Base-by-base conservation (phyloP, 805 yeast genomes). In the Ogataea methylovora region DNA sequence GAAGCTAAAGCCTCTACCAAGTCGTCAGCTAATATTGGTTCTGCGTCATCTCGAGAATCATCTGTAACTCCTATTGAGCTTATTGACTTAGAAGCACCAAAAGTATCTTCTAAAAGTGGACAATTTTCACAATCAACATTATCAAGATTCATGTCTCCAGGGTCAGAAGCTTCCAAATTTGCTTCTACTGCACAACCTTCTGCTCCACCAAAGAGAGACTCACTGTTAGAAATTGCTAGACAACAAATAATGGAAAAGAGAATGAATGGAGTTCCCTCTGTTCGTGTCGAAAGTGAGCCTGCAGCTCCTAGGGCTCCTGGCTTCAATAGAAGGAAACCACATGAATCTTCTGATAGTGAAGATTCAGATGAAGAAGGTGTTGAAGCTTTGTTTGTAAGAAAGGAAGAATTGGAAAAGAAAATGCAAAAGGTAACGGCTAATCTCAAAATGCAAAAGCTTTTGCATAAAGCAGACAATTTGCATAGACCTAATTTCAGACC, bases 291-390 rank as follows among this genome's bases (percentile, higher is more conserved):
- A 7, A 36, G 35, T 22, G 57, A 56, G 4, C 73, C 75, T 3
- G 75, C 75, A 1, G 61, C 75, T 4, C 59, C 79, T 2, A 50
- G 78, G 36, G 73, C 77, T 2, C 65, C 77, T 4, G 79, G 78
- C 0, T 73, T 70, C 48, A 73, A 73, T 35, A 61, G 50, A 32
- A 46, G 43, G 27, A 45, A 37, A 9, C 48, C 43, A 27, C 33
- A 25, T 11, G 28, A 12, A 12, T 31, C 42, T 4, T 44, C 34
- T 21, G 48, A 36, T 11, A 32, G 40, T 12, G 41, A 48, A 2
- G 62, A 50, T 16, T 55, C 71, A 1, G 73, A 67, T 33, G 53
- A 61, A 16, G 50, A 49, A 15, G 67, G 61, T 36, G 61, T 58
- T 2, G 69, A 58, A 20, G 48, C 36, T 3, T 28, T 36, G 43